Evolutionary conservation across 1,284 basidiomycete species (phyloP), one percentile per base, ranked within the genome.

Genomic region (Dichomitus squalens): DNA sequence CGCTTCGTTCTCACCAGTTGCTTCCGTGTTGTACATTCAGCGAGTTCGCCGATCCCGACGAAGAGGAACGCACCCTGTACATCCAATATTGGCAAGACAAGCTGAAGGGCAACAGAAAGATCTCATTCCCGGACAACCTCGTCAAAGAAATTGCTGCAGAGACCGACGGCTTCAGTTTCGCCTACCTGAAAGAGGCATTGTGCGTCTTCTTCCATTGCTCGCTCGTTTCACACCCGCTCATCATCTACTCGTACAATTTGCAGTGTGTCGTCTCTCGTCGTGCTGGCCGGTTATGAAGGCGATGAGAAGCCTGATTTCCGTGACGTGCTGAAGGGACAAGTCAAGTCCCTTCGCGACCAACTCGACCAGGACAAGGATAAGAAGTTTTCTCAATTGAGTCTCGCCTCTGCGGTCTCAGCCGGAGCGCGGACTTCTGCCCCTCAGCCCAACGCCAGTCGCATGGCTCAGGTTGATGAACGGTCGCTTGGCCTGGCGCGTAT

Each of bases 171-270:
- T 93, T 93, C 74, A 90, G 86, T 61, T 93, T 92, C 68, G 90
- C 91, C 0, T 92, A 92, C 69, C 77, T 93, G 64, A 93, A 93
- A 68, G 91, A 93, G 73, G 88, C 83, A 4, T 93, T 93, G 90
- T 92, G 68, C 64, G 88, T 82, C 23, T 14, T 12, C 21, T 8
- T 21, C 0, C 18, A 4, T 12, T 9, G 35, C 31, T 29, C 41
- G n/a, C 11, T 36, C 7, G 23, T 18, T 34, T 4, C 29, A 34
- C 4, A n/a, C 33, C 34, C 18, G 16, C 35, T 40, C 25, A 36
- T 29, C 16, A 6, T 34, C 23, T n/a, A n/a, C 44, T 25, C 6
- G 39, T 9, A 11, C 25, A 7, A 29, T 31, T 16, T 66, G 16
- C 63, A 88, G 87, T 64, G 84, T 89, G 12, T 84, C 87, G 1